Base-by-base conservation (phyloP, 116 monocot genomes). In the Cymodocea nodosa region DNA sequence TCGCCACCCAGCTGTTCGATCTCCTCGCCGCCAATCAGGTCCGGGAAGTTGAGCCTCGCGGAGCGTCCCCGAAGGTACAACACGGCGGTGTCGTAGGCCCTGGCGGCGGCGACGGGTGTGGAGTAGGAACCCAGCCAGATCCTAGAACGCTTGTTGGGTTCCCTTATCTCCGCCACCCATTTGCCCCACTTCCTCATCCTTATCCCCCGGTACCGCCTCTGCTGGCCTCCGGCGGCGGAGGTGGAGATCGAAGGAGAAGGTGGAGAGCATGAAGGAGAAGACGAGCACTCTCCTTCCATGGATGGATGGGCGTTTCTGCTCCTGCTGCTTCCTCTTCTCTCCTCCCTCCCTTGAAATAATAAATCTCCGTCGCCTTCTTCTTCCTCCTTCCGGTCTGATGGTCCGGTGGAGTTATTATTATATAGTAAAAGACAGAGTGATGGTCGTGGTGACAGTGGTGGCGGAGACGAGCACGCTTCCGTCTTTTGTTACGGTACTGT, bases 81-180 rank as follows among this genome's bases (percentile, higher is more conserved):
- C 8, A 93, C 89, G 51, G 89, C 89, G 13, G 86, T 89, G 79
- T 93, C 93, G 76, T 93, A 93, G 30, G 93, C 93, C 0, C 79
- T 50, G 35, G 89, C 89, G 67, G 89, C 89, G 44, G 89, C 93
- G 15, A 89, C 80, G 16, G 89, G 70, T 35, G 89, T 80, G 48
- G 86, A 79, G 75, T 94, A 94, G 56, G 86, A 94, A 15, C 94
- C 94, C 12, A 94, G 82, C 94, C 94, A 94, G 36, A 94, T 82
- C 35, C 94, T 56, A 0, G 94, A 84, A 53, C 94, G 34, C 80
- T 94, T 94, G 65, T 94, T 94, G 16, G 94, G 89, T 69, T 94
- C 94, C 35, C 94, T 64, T 10, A 86, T 82, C 79, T 86, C 85
- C 60, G 94, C 89, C 49, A 94, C 90, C 90, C 90, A 90, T 62